Evolutionary conservation across 306 rosid species (phyloP).

Genomic region (Notholithocarpus densiflorus): DNA sequence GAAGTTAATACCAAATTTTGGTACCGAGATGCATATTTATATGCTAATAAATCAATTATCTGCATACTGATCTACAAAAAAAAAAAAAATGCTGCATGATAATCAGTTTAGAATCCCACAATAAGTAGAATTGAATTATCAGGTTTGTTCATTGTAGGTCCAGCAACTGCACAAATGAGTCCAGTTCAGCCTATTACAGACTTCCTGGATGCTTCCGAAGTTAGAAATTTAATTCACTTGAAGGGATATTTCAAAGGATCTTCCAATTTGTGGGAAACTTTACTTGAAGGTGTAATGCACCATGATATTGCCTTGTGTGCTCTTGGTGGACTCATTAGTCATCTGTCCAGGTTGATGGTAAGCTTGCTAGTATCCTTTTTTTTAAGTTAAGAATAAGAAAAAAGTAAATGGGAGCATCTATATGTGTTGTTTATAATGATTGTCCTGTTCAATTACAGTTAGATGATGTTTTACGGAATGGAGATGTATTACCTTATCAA

Average conservation of each 20-base stretch:
- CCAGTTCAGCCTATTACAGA: conserved; percentile 54
- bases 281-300: conserved; percentile 42
- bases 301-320: conserved; percentile 60
- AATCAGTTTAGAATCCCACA: background rate
- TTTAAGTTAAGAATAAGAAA: background rate
- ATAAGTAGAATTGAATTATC: conserved; percentile 11
- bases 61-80: too few relatives aligned
- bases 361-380: conserved; percentile 21
- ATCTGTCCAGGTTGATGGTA: conserved; percentile 89
- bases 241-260: conserved; percentile 79
- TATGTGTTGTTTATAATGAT: conserved; percentile 16
- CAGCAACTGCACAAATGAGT: conserved; percentile 55
- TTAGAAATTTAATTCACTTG: conserved; percentile 49
- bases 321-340: conserved; percentile 75
- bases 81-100: background rate
- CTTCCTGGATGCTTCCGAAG: conserved; percentile 54
- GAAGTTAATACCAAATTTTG: background rate
- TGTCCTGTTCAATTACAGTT: conserved; percentile 43
- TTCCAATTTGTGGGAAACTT: conserved; percentile 55
- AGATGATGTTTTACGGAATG: conserved; percentile 69
- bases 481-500: conserved; percentile 72
- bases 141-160: conserved; percentile 46
- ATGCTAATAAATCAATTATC: background rate
- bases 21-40: background rate
- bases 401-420: background rate